Percentiles rank a stretch among this genome's conserved stretches.
phyloP scores from a whole-genome alignment of 345 rosid genomes.

The Raphanus raphanistrum region DNA sequence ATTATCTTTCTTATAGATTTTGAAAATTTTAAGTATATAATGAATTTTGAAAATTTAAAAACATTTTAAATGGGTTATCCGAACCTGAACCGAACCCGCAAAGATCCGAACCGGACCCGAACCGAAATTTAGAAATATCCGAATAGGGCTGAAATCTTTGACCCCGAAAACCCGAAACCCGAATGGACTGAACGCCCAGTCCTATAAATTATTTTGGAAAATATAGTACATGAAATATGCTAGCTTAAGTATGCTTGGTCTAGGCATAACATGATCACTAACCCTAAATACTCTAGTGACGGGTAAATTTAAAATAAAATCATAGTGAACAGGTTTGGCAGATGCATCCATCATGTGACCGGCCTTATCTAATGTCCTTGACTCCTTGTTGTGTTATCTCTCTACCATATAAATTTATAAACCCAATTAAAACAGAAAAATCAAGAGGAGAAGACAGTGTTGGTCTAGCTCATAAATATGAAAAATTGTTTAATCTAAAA shows the following conservation, averaged over 20 bases:
- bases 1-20: too few species aligned
- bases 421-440: neutral
- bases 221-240: neutral
- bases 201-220: neutral
- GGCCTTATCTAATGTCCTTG: conserved; percentile 9
- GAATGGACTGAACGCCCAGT: too few species aligned
- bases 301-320: conserved; percentile 1
- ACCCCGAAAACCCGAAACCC: too few species aligned
- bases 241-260: neutral
- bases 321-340: conserved; percentile 23
- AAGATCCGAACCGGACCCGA: too few species aligned
- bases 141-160: too few species aligned
- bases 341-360: conserved; percentile 30
- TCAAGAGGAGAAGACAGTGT: neutral
- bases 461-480: neutral
- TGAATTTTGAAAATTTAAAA: too few species aligned
- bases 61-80: too few species aligned
- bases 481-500: neutral
- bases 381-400: conserved; percentile 2
- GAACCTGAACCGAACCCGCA: too few species aligned
- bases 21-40: too few species aligned
- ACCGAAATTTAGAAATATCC: too few species aligned
- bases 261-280: neutral
- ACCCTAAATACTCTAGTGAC: conserved; percentile 7
- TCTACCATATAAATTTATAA: neutral